Conservation (phyloP, 176 grass and related monocot genomes). For the Thalia dealbata region DNA sequence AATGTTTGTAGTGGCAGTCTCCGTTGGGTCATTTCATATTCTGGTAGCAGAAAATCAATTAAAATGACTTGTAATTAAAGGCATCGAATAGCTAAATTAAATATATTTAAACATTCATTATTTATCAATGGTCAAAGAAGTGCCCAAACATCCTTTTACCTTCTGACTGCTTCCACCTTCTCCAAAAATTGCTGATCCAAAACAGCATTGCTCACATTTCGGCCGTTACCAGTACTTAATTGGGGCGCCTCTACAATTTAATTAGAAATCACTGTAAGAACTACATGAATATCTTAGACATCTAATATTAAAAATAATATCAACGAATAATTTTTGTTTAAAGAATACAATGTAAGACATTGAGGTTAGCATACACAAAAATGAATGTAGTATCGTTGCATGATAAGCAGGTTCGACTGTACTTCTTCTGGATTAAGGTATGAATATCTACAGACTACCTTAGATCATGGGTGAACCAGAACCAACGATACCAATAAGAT, state of each 20-base stretch:
- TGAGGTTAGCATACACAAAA: neutral
- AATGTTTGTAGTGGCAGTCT: no score
- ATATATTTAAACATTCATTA: neutral
- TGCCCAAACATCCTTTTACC: slow-evolving; percentile 23
- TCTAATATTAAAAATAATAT: neutral
- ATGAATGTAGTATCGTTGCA: no score
- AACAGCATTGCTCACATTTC: slow-evolving; percentile 29
- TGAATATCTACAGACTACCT: neutral
- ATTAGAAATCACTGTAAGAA: slow-evolving; percentile 14
- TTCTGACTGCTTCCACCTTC: slow-evolving; percentile 58
- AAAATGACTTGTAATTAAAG: neutral
- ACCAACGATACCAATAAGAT: neutral
- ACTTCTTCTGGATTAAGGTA: neutral
- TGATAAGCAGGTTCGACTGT: no score
- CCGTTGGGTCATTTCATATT: no score
- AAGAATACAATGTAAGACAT: neutral
- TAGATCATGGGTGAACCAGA: neutral
- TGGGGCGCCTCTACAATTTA: slow-evolving; percentile 36
- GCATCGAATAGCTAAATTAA: neutral
- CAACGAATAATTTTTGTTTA: slow-evolving; percentile 5
- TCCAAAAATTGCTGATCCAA: slow-evolving; percentile 55
- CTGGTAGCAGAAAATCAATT: neutral
- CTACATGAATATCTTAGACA: neutral
- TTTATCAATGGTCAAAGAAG: neutral
- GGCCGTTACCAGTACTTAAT: slow-evolving; percentile 31